These are phyloP conservation scores for Pleurotus djamor DNA, from an alignment of 768 basidiomycete genomes.

Conservation along the genomic window DNA sequence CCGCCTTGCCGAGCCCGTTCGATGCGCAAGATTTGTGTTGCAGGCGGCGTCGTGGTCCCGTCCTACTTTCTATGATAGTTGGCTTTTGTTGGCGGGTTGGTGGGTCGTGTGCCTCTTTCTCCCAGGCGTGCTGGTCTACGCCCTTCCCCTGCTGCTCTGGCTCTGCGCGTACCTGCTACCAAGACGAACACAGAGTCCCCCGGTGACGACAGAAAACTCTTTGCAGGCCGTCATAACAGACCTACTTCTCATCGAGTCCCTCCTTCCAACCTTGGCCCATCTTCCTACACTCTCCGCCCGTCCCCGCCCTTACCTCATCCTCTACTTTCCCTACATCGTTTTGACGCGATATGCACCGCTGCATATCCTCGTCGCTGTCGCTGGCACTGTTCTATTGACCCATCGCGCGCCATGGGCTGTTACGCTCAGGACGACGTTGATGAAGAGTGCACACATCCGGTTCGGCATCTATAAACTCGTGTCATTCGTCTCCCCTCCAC, in stretches of 20 bases:
- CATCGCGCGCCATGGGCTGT: constrained; percentile 70
- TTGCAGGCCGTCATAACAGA: constrained; percentile 60
- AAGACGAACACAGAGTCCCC: not conserved
- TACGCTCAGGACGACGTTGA: constrained; percentile 51
- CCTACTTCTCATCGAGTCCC: constrained; percentile 60
- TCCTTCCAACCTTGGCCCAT: constrained; percentile 39
- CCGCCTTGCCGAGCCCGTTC: constrained; percentile 54
- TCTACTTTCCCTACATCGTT: constrained; percentile 67
- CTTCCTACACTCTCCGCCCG: constrained; percentile 26
- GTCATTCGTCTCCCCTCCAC: constrained; percentile 44
- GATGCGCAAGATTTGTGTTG: constrained; percentile 33
- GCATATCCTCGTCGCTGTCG: constrained; percentile 56
- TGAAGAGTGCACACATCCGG: constrained; percentile 67
- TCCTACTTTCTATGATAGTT: constrained; percentile 53
- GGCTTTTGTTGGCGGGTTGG: constrained; percentile 68
- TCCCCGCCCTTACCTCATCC: constrained; percentile 52
- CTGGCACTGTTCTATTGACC: constrained; percentile 56
- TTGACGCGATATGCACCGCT: constrained; percentile 62
- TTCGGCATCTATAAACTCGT: constrained; percentile 54
- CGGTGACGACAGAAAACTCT: constrained; percentile 42
- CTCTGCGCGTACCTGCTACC: constrained; percentile 13
- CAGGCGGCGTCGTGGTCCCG: constrained; percentile 60
- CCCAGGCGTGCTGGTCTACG: constrained; percentile 47
- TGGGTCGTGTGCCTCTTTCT: constrained; percentile 74
- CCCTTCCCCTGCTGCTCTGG: constrained; percentile 53